Base-by-base conservation (phyloP, 225 moss, liverwort and hornwort species). In the Pseudisothecium myosuroides region DNA sequence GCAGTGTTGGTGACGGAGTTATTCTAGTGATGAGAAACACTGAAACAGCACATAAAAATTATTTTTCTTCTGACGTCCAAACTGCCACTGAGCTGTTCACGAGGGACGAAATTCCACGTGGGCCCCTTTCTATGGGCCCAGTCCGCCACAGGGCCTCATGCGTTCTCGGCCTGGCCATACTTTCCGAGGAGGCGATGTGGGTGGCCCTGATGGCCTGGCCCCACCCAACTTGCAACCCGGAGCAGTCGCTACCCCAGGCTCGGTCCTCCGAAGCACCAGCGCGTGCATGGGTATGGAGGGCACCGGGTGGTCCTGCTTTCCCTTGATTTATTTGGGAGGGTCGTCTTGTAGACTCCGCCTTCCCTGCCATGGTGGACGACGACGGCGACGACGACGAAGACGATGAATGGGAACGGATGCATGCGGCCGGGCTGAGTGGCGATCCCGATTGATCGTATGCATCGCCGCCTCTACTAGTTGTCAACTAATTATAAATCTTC, bases 271-370 rank as follows among this genome's bases (percentile, higher is more conserved):
- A 90, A 77, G 81, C 92, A 50, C 36, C 31, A 39, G 65, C 85
- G 45, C 73, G 85, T 83, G 88, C 90, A 82, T 88, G 90, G 87
- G 85, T 41, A 81, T 80, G 81, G 87, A 76, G 68, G 58, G 36
- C 86, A 74, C 91, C 90, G 90, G 92, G 92, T 91, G 91, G 89
- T 88, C 89, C 89, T 87, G 84, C 75, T 66, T 66, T 50, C 74
- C 81, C 81, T 87, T 82, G 76, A 76, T 91, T 85, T 56, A 84
- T 85, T 76, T 82, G 84, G 74, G 50, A 23, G 49, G 72, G 52
- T n/a, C 64, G 55, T 77, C 86, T 90, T 86, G 90, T 83, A 79
- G 79, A 83, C 88, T 88, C 86, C 88, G 86, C 87, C 90, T 28
- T 81, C 87, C 69, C 66, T 74, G 85, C 86, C 90, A 83, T 88